These are phyloP conservation scores for Rhododendron kiyosumense DNA, from an alignment of 148 eudicot genomes.

Conservation along the genomic window DNA sequence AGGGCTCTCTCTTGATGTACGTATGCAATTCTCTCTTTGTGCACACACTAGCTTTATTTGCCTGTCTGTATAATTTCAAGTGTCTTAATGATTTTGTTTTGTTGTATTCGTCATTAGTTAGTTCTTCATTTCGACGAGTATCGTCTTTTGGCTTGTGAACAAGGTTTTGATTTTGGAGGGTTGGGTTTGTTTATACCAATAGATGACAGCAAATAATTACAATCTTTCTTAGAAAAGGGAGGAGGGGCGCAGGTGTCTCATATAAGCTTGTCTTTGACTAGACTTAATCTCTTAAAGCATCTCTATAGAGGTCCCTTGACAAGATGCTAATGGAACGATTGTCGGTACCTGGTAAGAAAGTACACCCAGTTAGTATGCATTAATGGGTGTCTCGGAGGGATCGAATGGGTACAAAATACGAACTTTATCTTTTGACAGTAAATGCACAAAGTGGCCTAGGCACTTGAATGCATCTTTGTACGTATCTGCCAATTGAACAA, in stretches of 20 bases:
- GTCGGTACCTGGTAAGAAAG: not conserved
- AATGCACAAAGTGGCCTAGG: not conserved
- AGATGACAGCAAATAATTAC: not conserved
- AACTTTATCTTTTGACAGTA: not conserved
- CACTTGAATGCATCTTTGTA: not conserved
- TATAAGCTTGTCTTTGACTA: not conserved
- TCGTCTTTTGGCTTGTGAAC: not conserved
- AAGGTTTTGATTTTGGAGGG: not conserved
- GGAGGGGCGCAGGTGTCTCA: not conserved
- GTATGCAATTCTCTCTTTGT: slow-evolving; percentile 16
- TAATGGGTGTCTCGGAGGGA: not conserved
- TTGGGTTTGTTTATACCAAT: not conserved
- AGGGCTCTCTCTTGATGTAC: slow-evolving; percentile 81
- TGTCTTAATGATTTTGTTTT: not conserved
- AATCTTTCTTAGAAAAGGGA: not conserved
- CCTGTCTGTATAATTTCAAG: not conserved
- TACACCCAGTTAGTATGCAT: not conserved
- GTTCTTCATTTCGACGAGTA: not conserved
- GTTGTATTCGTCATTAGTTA: not conserved
- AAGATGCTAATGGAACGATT: not conserved
- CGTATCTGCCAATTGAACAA: not conserved
- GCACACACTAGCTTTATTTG: not conserved
- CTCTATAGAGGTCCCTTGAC: not conserved
- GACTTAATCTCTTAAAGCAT: not conserved
- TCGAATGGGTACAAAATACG: not conserved